Base-by-base conservation (phyloP, 345 rosid species). In the Iberis pinnata region DNA sequence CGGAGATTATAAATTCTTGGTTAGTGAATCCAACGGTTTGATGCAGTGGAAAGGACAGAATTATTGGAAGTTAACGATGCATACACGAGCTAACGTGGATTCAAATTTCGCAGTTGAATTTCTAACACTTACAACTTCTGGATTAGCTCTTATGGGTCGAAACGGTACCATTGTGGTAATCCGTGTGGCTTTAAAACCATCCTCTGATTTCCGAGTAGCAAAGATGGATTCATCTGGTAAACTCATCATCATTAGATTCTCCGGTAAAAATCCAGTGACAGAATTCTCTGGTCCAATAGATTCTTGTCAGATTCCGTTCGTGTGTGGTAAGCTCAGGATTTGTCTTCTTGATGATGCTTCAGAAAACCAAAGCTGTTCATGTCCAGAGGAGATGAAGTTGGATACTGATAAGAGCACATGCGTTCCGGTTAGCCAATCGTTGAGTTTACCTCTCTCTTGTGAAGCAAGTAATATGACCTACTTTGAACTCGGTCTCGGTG, bases 41-140 rank as follows among this genome's bases (percentile, higher is more conserved):
- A 31, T 82, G 31, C 71, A 65, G 49, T 89, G 97, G 97, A 63
- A 42, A 26, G 79, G 71, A 19, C 80, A 78, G 57, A 73, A 50
- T 7, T 89, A 81, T 65, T 89, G 94, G 95, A 78, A 75, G 69
- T 49, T 89, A 50, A 78, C 78, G 13, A 86, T 86, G 94, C 80
- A 73, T 5, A 45, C 75, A 12, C 43, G 9, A 43, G 90, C 83
- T 42, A 63, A 65, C 53, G 59, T 56, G 37, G 59, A 75, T 66
- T 73, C 83, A 1, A 72, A 70, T 49, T 52, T 56, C 49, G 11
- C 41, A 0, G 76, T 76, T 19, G 85, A 86, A 12, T 84, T 70
- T 61, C 61, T 89, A 82, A 71, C 67, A 27, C 33, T 86, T 12
- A 84, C 84, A 40, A 43, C 64, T 45, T 74, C 83, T 1, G 96